phyloP scores from a whole-genome alignment of 2,329 filamentous ascomycete genomes.

The Plectosphaerella plurivora region DNA sequence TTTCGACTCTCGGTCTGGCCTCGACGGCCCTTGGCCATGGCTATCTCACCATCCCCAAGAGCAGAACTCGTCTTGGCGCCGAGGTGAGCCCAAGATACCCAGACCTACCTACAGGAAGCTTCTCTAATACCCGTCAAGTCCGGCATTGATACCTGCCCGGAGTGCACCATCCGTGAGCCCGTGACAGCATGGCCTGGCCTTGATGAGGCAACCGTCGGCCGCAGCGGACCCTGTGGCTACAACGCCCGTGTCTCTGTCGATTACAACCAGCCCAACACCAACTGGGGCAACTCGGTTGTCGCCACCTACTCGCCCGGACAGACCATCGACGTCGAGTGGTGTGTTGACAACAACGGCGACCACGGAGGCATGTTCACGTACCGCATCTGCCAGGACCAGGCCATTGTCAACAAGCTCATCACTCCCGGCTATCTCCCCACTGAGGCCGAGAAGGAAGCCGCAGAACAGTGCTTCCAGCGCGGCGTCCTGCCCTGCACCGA shows the following conservation, averaged over 20 bases:
- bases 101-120: not conserved
- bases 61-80: conserved; percentile 36
- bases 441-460: conserved; percentile 45
- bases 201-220: conserved; percentile 36
- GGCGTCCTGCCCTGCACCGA: conserved; percentile 44
- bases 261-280: conserved; percentile 40
- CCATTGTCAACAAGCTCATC: conserved; percentile 44
- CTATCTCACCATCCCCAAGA: conserved; percentile 37
- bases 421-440: conserved; percentile 42
- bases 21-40: conserved; percentile 32
- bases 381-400: conserved; percentile 47
- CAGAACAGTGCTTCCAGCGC: conserved; percentile 46
- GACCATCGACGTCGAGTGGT: conserved; percentile 47
- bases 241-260: conserved; percentile 48
- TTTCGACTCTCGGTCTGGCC: conserved; percentile 10
- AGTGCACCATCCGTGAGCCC: conserved; percentile 50
- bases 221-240: conserved; percentile 48
- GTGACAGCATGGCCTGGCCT: conserved; percentile 46
- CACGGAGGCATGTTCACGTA: conserved; percentile 54
- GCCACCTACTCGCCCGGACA: conserved; percentile 40
- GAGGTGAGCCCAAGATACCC: conserved; percentile 27
- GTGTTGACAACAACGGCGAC: conserved; percentile 51
- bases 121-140: conserved; percentile 24
- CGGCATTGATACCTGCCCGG: conserved; percentile 45
- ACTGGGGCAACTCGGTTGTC: conserved; percentile 39